These are phyloP conservation scores for Bruguiera gymnorhiza DNA, from an alignment of 345 rosid genomes.

Conservation along the genomic window DNA sequence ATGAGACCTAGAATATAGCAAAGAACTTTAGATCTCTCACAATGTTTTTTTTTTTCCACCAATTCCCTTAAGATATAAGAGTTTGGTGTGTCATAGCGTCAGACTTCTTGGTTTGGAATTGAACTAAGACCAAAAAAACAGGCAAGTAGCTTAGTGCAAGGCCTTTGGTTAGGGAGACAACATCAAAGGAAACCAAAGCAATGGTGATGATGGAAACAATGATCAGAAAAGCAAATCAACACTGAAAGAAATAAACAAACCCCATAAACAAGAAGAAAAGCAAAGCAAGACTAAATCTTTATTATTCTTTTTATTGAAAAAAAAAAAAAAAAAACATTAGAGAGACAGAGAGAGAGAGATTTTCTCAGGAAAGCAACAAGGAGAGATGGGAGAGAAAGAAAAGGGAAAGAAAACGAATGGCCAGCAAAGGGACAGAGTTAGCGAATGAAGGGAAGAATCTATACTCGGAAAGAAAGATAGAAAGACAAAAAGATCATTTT, in stretches of 20 bases:
- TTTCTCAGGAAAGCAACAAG: not conserved
- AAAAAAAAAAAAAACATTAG: not conserved
- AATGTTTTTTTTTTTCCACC: not conserved
- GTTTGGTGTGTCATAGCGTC: no score
- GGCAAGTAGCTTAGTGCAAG: not conserved
- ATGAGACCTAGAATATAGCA: slow-evolving; percentile 16
- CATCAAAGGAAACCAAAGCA: slow-evolving; percentile 1
- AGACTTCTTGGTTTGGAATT: not conserved
- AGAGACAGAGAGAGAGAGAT: not conserved
- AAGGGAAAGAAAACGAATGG: slow-evolving; percentile 18
- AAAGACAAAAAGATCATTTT: not conserved
- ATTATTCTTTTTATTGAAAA: no score
- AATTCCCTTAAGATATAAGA: not conserved
- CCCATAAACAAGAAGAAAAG: no score
- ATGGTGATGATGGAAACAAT: not conserved
- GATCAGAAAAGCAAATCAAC: not conserved
- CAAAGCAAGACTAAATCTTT: no score
- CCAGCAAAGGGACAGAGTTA: slow-evolving; percentile 21
- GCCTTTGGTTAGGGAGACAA: not conserved
- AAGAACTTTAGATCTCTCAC: slow-evolving; percentile 12
- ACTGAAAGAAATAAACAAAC: no score
- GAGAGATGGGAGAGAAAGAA: not conserved
- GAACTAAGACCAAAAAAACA: not conserved
- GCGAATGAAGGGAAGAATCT: slow-evolving; percentile 21
- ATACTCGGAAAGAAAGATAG: not conserved